Conservation (phyloP, 306 rosid genomes). For the Glycine soja region DNA sequence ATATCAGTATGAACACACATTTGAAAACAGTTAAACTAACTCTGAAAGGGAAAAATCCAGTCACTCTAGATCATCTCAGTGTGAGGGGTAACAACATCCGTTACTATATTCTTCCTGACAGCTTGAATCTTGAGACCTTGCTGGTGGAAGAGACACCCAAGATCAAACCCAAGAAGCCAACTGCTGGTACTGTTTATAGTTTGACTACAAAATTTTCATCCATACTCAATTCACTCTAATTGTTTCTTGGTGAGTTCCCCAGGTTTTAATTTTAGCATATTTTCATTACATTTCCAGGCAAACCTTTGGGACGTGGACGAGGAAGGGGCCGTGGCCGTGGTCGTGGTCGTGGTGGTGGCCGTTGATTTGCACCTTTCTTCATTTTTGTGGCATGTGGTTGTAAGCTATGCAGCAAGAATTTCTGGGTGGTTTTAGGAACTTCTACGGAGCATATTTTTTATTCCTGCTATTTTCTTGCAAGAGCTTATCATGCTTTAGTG, state of each 20-base stretch:
- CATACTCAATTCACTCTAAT: background rate
- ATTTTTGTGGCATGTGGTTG: slow-evolving; percentile 52
- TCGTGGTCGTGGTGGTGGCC: slow-evolving; percentile 71
- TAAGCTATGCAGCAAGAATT: slow-evolving; percentile 15
- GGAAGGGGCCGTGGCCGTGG: slow-evolving; percentile 93
- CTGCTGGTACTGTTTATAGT: slow-evolving; percentile 70
- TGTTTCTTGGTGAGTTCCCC: slow-evolving; percentile 13
- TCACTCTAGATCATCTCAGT: slow-evolving; percentile 93
- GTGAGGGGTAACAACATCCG: slow-evolving; percentile 95
- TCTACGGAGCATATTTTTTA: background rate
- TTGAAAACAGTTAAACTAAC: slow-evolving; percentile 92
- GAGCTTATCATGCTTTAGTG: background rate
- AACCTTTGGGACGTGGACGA: slow-evolving; percentile 80
- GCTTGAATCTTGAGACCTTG: slow-evolving; percentile 58
- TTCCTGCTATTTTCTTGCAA: slow-evolving; percentile 18
- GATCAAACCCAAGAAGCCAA: slow-evolving; percentile 95
- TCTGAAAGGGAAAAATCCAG: slow-evolving; percentile 92
- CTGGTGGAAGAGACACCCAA: slow-evolving; percentile 69
- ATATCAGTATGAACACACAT: slow-evolving; percentile 74
- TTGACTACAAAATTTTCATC: slow-evolving; percentile 6
- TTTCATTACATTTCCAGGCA: slow-evolving; percentile 62
- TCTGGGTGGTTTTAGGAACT: slow-evolving; percentile 8
- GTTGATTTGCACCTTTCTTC: slow-evolving; percentile 50
- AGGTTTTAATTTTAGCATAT: background rate
- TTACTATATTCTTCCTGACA: slow-evolving; percentile 70